phyloP scores from a whole-genome alignment of 2,329 filamentous ascomycete species.

The Apiospora hydei region DNA sequence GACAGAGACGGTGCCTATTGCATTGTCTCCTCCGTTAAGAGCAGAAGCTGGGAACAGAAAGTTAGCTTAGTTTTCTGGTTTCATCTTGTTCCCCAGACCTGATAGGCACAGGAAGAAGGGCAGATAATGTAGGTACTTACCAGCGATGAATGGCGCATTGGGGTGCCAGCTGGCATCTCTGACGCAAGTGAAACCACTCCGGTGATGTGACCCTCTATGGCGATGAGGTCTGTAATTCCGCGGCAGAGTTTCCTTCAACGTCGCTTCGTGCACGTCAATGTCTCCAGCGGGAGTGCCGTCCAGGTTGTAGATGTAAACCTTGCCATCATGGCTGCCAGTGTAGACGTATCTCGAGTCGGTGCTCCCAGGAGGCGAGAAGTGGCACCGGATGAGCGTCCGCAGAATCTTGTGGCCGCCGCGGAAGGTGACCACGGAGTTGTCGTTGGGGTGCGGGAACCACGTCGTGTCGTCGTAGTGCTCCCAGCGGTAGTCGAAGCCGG shows the following conservation, averaged over 20 bases:
- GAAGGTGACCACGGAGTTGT: slow-evolving; percentile 94
- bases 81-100: background rate
- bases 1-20: slow-evolving; percentile 76
- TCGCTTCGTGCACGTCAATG: slow-evolving; percentile 80
- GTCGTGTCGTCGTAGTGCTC: slow-evolving; percentile 69
- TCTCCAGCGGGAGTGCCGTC: slow-evolving; percentile 82
- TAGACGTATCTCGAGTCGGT: slow-evolving; percentile 94
- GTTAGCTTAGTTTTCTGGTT: slow-evolving; percentile 18
- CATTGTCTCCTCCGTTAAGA: slow-evolving; percentile 80
- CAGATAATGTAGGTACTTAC: slow-evolving; percentile 47
- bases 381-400: slow-evolving; percentile 90
- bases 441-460: slow-evolving; percentile 78
- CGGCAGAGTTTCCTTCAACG: slow-evolving; percentile 64
- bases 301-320: slow-evolving; percentile 91
- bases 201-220: slow-evolving; percentile 58
- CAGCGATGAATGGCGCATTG: slow-evolving; percentile 77
- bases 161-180: slow-evolving; percentile 93
- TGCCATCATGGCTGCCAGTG: slow-evolving; percentile 87
- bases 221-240: slow-evolving; percentile 60
- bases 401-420: slow-evolving; percentile 88
- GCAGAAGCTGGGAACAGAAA: slow-evolving; percentile 67
- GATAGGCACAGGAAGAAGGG: background rate
- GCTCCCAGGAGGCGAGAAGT: slow-evolving; percentile 88
- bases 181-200: slow-evolving; percentile 78
- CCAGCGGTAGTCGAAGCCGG: slow-evolving; percentile 78